Evolutionary conservation across 257 asterid genomes (phyloP).

Genomic region (Misopates orontium): DNA sequence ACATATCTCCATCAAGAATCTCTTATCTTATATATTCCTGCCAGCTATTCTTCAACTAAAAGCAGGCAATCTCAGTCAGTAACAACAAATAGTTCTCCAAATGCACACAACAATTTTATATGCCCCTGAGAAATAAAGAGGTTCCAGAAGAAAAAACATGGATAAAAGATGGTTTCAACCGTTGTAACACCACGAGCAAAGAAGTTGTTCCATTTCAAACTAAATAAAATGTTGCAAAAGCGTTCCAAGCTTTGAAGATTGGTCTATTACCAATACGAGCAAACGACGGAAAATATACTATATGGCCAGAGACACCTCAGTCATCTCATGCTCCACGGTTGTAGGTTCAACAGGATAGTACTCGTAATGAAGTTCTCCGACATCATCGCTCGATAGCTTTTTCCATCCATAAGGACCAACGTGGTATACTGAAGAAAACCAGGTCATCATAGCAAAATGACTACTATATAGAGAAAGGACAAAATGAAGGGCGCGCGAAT

Average conservation of each 20-base stretch:
- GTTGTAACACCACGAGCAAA: no score
- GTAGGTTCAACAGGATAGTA: conserved; percentile 72
- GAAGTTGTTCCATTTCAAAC: conserved; percentile 12
- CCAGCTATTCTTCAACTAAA: conserved; percentile 1
- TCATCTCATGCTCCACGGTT: conserved; percentile 78
- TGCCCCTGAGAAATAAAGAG: neutral
- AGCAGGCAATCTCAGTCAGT: neutral
- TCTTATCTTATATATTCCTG: conserved; percentile 1
- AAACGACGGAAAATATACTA: conserved; percentile 23
- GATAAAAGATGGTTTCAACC: no score
- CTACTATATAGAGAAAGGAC: neutral
- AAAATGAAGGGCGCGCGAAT: neutral
- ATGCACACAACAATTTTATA: neutral
- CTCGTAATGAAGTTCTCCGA: conserved; percentile 82
- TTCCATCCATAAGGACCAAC: conserved; percentile 90
- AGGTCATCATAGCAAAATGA: conserved; percentile 26
- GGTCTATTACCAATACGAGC: conserved; percentile 10
- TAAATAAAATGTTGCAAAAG: conserved; percentile 17
- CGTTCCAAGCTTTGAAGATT: neutral
- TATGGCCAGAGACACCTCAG: conserved; percentile 48
- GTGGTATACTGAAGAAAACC: conserved; percentile 58
- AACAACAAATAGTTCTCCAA: neutral
- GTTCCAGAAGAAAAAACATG: neutral
- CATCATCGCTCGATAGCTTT: conserved; percentile 88
- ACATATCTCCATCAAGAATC: neutral